phyloP scores from a whole-genome alignment of 129 eudicot genomes.

The Sambucus nigra region DNA sequence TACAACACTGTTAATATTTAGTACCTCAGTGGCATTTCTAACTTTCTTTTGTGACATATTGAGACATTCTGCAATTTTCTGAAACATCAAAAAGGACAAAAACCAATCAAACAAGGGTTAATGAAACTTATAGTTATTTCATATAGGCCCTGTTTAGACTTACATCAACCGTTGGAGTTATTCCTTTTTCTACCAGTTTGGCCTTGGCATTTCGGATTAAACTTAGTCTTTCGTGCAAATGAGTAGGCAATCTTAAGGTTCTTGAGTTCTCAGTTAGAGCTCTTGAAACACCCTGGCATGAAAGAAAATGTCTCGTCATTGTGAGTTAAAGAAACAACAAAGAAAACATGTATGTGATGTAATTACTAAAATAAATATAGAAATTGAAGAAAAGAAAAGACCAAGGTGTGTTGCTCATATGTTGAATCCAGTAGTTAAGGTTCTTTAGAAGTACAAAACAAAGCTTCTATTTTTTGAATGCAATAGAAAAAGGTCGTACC shows the following conservation, averaged over 20 bases:
- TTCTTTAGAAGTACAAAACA: too few relatives aligned
- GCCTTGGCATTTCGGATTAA: constrained; percentile 74
- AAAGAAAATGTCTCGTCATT: constrained; percentile 6
- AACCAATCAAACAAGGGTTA: constrained; percentile 1
- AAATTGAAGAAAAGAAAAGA: too few relatives aligned
- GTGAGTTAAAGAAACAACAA: too few relatives aligned
- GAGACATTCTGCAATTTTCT: constrained; percentile 76
- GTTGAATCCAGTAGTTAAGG: too few relatives aligned
- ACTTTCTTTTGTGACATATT: constrained; percentile 90
- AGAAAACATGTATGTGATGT: too few relatives aligned
- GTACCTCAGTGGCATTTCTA: constrained; percentile 92
- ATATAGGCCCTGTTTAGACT: constrained; percentile 18
- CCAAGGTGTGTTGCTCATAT: too few relatives aligned
- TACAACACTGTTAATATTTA: constrained; percentile 6
- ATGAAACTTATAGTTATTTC: neutral
- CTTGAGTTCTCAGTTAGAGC: constrained; percentile 70
- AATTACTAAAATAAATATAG: too few relatives aligned
- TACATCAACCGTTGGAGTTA: constrained; percentile 80
- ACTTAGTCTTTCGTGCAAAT: constrained; percentile 83
- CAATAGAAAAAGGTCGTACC: too few relatives aligned
- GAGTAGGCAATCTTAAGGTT: constrained; percentile 76
- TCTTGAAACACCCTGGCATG: constrained; percentile 83
- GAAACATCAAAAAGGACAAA: constrained; percentile 11
- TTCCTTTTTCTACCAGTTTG: constrained; percentile 74
- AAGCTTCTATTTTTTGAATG: too few relatives aligned